Base-by-base conservation (phyloP, 2,329 filamentous ascomycete genomes). In the Fusarium udum region DNA sequence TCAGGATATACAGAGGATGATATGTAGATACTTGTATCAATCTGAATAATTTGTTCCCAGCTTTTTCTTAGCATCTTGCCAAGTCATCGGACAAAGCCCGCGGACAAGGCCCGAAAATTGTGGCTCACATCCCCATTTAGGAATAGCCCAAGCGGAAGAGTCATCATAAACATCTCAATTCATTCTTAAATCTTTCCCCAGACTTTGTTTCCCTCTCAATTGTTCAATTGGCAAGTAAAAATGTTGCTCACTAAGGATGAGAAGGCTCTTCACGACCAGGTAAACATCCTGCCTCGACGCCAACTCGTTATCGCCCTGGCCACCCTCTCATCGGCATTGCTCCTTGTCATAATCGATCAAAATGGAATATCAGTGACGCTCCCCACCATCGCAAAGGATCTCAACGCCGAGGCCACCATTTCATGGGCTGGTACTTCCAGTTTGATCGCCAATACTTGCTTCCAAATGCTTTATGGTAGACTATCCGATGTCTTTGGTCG, bases 381-480 rank as follows among this genome's bases (percentile, higher is more conserved):
- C 14, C 63, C 63, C 24, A 65, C 63, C 0, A 64, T 66, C 3
- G 63, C 63, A 0, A 28, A 48, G 12, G 63, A 66, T 2, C 9
- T 66, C 0, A 15, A 36, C 3, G 61, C 63, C 1, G 60, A 24
- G 1, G 39, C 37, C 0, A 48, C 63, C 0, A 66, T 65, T 0
- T 66, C 63, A 2, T 66, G 63, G 63, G 61, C 61, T 7, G 63
- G 63, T 7, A 66, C 60, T 1, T 34, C 63, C 0, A 64, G 60
- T 8, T 15, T 66, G 2, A 32, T 66, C 2, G 60, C 63, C 7
- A 64, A 64, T 1, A 66, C 63, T 0, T 64, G 60, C 18, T 66
- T 66, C 4, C 63, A 64, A 12, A 64, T 64, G 60, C 40, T 65
- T 18, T 64, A 64, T 2, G 63, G 63, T 0, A 56, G 63, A n/a